phyloP scores from a whole-genome alignment of 345 rosid species.

The Syzygium grande region DNA sequence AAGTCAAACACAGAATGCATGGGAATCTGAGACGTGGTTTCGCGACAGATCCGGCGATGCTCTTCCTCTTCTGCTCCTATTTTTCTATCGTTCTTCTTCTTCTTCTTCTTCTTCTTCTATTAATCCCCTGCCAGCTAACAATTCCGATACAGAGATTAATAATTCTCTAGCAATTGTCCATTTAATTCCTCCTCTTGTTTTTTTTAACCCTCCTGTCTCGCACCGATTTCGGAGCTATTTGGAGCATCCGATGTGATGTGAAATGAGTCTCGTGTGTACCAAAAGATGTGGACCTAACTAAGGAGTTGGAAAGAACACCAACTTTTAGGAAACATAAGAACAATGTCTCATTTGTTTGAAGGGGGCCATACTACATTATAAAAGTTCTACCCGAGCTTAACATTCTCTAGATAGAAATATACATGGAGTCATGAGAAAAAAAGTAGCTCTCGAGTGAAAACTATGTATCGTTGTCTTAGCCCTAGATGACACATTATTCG shows the following conservation, averaged over 20 bases:
- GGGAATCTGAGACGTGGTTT: conserved; percentile 10
- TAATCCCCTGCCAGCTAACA: conserved; percentile 42
- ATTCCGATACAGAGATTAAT: conserved; percentile 20
- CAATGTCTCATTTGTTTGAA: not conserved
- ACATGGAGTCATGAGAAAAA: not conserved
- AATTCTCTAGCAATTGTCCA: not conserved
- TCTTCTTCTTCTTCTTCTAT: not conserved
- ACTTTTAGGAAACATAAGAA: not conserved
- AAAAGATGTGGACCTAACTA: not conserved
- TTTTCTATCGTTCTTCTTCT: not conserved
- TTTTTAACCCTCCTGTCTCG: not conserved
- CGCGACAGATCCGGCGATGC: conserved; percentile 7
- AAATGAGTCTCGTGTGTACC: not conserved
- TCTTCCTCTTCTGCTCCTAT: not conserved
- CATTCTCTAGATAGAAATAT: not conserved
- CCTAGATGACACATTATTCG: not conserved
- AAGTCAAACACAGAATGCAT: not conserved
- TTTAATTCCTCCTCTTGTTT: not conserved
- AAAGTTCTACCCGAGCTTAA: not conserved
- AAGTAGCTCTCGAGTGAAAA: not conserved
- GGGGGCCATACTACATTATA: not conserved
- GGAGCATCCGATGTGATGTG: not conserved
- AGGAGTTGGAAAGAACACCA: not conserved
- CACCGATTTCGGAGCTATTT: not conserved
- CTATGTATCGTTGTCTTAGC: not conserved